Evolutionary conservation across 768 basidiomycete genomes (phyloP).

Genomic region (Phaeotremella skinneri): DNA sequence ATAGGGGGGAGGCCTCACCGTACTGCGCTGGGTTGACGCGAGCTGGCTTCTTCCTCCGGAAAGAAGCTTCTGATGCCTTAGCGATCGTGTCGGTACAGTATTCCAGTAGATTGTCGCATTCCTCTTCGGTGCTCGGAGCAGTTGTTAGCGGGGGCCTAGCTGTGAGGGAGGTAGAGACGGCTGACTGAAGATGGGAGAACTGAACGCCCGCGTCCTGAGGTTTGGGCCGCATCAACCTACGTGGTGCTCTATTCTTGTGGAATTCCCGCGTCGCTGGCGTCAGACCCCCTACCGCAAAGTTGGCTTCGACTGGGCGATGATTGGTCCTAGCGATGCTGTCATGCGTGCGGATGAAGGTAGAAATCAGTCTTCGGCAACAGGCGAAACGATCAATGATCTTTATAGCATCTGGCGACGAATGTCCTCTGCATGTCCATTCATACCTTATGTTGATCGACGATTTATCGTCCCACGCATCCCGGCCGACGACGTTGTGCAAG

Average conservation of each 20-base stretch:
- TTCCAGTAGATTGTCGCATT: too few relatives aligned
- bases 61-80: too few relatives aligned
- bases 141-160: too few relatives aligned
- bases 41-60: background rate
- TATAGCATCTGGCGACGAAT: background rate
- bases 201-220: too few relatives aligned
- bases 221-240: background rate
- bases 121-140: too few relatives aligned
- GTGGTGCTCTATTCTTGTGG: slow-evolving; percentile 6
- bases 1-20: too few relatives aligned
- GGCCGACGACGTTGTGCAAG: slow-evolving; percentile 1
- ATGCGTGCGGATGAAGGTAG: background rate
- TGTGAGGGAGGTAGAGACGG: too few relatives aligned
- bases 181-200: too few relatives aligned
- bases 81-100: too few relatives aligned
- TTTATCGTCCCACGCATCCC: slow-evolving; percentile 13
- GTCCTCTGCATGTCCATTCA: slow-evolving; percentile 4
- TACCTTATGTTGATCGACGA: background rate
- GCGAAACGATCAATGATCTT: slow-evolving; percentile 12
- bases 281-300: slow-evolving; percentile 2
- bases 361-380: background rate
- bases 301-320: slow-evolving; percentile 10
- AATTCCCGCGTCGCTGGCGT: background rate
- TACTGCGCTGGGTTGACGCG: background rate
- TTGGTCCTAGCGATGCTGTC: slow-evolving; percentile 6